Evolutionary conservation across 1,284 basidiomycete genomes (phyloP).

Genomic region (Taiwanofungus camphoratus): DNA sequence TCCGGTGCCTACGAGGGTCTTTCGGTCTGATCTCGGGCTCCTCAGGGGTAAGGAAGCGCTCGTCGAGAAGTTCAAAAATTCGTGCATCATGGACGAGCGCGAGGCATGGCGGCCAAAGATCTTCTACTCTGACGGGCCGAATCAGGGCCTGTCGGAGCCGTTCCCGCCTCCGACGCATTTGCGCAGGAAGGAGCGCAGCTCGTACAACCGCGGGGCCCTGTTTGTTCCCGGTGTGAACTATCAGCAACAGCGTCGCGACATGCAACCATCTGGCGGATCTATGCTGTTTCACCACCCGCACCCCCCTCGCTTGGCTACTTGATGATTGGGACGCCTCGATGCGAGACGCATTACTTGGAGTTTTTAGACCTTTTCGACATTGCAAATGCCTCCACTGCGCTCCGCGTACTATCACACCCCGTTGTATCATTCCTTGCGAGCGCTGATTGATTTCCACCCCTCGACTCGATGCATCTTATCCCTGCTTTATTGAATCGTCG

Average conservation of each 20-base stretch:
- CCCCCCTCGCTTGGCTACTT: slow-evolving; percentile 14
- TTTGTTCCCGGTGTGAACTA: slow-evolving; percentile 34
- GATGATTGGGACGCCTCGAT: too few relatives aligned
- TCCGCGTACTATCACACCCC: too few relatives aligned
- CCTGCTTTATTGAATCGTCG: too few relatives aligned
- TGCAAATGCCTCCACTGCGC: too few relatives aligned
- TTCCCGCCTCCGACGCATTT: slow-evolving; percentile 78
- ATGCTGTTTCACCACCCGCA: slow-evolving; percentile 17
- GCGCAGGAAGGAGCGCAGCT: slow-evolving; percentile 69
- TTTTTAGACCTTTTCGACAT: too few relatives aligned
- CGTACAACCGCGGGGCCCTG: slow-evolving; percentile 64
- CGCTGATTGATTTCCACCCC: too few relatives aligned
- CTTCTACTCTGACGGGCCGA: slow-evolving; percentile 70
- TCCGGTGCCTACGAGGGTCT: too few relatives aligned
- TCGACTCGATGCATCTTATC: too few relatives aligned
- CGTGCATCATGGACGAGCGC: slow-evolving; percentile 77
- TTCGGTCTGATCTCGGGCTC: slow-evolving; percentile 6
- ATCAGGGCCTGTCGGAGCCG: slow-evolving; percentile 70
- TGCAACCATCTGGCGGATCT: not conserved
- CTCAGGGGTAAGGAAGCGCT: slow-evolving; percentile 78
- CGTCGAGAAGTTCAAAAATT: slow-evolving; percentile 83
- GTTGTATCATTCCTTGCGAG: too few relatives aligned
- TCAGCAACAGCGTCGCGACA: slow-evolving; percentile 14
- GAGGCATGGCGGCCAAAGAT: slow-evolving; percentile 81
- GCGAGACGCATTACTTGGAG: too few relatives aligned